Conservation (phyloP, 768 basidiomycete genomes). For the Lactarius sanguifluus region DNA sequence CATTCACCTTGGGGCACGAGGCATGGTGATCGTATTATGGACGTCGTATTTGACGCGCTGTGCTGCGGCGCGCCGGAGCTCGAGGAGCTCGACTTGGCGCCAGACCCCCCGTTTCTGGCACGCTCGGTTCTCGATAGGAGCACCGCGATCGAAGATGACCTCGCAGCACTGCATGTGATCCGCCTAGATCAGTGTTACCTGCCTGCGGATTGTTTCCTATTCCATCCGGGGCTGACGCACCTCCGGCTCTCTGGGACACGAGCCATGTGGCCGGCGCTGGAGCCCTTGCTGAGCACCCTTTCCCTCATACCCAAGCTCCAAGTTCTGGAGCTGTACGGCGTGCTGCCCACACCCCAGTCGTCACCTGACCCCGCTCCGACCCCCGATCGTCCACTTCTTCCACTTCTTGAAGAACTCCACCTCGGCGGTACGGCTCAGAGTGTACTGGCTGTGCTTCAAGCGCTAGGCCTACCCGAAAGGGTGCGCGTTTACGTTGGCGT, state of each 20-base stretch:
- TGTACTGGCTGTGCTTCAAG: constrained; percentile 7
- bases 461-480: background rate
- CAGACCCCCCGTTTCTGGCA: constrained; percentile 8
- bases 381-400: background rate
- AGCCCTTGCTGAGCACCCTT: constrained; percentile 12
- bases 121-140: background rate
- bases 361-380: background rate
- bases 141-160: background rate
- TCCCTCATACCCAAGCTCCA: constrained; percentile 8
- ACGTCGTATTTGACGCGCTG: constrained; percentile 13
- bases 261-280: constrained; percentile 14
- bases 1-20: constrained; percentile 24
- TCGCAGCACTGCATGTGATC: constrained; percentile 6
- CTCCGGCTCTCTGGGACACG: constrained; percentile 12
- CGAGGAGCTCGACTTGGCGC: constrained; percentile 23
- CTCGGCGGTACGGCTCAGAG: constrained; percentile 12
- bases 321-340: constrained; percentile 18
- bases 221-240: constrained; percentile 11
- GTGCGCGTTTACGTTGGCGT: constrained; percentile 12
- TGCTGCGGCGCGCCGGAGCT: constrained; percentile 9
- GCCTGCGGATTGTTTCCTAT: constrained; percentile 8
- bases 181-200: constrained; percentile 12
- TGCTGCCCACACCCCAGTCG: background rate
- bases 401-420: constrained; percentile 9
- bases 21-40: constrained; percentile 18